These are phyloP conservation scores for Pleurotus sapidus DNA, from an alignment of 768 basidiomycete genomes.

Conservation along the genomic window DNA sequence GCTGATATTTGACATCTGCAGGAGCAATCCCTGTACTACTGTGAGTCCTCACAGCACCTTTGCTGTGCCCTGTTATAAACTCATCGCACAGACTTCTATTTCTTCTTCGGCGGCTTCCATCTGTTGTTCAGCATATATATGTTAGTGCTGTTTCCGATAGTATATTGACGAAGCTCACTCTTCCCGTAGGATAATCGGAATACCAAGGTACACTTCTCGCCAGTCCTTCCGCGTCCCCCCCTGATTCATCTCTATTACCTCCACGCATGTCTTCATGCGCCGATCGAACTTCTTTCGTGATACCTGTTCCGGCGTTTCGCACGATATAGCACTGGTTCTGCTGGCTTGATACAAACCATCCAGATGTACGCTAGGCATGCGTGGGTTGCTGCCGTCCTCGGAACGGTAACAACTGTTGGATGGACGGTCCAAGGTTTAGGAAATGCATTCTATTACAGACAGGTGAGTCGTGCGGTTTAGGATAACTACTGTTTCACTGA, in stretches of 20 bases:
- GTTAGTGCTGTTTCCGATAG: constrained; percentile 40
- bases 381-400: constrained; percentile 79
- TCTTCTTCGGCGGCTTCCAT: constrained; percentile 96
- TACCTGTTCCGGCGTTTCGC: constrained; percentile 23
- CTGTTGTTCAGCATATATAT: constrained; percentile 90
- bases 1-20: constrained; percentile 24
- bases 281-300: background rate
- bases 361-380: constrained; percentile 68
- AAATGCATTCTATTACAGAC: constrained; percentile 75
- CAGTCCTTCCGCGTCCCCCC: background rate
- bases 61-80: constrained; percentile 16
- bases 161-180: constrained; percentile 20
- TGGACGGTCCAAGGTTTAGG: constrained; percentile 87
- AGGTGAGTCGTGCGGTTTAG: constrained; percentile 41
- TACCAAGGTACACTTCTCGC: constrained; percentile 60
- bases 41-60: constrained; percentile 38
- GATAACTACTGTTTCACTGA: background rate
- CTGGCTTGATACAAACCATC: constrained; percentile 92
- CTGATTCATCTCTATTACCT: background rate
- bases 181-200: constrained; percentile 80
- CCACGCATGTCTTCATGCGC: background rate
- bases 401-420: constrained; percentile 77
- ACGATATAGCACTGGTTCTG: constrained; percentile 77
- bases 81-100: constrained; percentile 75
- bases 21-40: constrained; percentile 94